These are phyloP conservation scores for Ustilago xerochloae DNA, from an alignment of 1,284 basidiomycete species.

Conservation along the genomic window DNA sequence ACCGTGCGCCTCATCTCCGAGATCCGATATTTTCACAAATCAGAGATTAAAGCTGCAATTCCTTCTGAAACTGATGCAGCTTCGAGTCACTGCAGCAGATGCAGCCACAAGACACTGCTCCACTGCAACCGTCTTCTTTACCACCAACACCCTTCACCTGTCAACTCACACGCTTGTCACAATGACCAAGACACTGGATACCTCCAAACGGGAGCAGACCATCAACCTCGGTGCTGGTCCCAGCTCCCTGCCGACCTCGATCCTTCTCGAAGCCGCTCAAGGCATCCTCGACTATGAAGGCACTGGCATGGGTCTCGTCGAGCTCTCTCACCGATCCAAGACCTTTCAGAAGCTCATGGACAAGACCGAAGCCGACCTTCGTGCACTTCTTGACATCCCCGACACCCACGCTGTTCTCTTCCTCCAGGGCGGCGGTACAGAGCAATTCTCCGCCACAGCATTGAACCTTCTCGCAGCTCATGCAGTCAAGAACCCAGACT, in stretches of 20 bases:
- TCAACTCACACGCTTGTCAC: neutral
- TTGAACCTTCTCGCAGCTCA: constrained; percentile 65
- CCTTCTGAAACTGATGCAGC: constrained; percentile 8
- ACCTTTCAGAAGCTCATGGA: constrained; percentile 63
- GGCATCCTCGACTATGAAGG: constrained; percentile 63
- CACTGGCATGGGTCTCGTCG: constrained; percentile 65
- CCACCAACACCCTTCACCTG: neutral
- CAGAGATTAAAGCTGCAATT: neutral
- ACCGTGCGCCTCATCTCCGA: constrained; percentile 21
- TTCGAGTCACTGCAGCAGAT: constrained; percentile 10
- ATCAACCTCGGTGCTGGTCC: constrained; percentile 67
- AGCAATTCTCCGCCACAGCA: constrained; percentile 65
- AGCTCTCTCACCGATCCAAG: constrained; percentile 65
- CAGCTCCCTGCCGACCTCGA: constrained; percentile 61
- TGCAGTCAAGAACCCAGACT: constrained; percentile 58
- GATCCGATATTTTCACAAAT: constrained; percentile 15
- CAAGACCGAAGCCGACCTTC: constrained; percentile 62
- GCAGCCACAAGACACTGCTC: neutral
- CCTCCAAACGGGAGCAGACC: constrained; percentile 53
- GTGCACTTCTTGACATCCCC: constrained; percentile 57
- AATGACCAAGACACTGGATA: constrained; percentile 42
- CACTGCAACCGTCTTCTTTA: neutral
- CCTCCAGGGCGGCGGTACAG: constrained; percentile 65
- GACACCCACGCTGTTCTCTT: constrained; percentile 64
- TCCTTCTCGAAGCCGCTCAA: constrained; percentile 64